Percentiles rank a stretch among this genome's conserved stretches.
These are phyloP conservation scores for Macroventuria anomochaeta DNA, from an alignment of 2,329 filamentous ascomycete genomes.

Conservation along the genomic window DNA sequence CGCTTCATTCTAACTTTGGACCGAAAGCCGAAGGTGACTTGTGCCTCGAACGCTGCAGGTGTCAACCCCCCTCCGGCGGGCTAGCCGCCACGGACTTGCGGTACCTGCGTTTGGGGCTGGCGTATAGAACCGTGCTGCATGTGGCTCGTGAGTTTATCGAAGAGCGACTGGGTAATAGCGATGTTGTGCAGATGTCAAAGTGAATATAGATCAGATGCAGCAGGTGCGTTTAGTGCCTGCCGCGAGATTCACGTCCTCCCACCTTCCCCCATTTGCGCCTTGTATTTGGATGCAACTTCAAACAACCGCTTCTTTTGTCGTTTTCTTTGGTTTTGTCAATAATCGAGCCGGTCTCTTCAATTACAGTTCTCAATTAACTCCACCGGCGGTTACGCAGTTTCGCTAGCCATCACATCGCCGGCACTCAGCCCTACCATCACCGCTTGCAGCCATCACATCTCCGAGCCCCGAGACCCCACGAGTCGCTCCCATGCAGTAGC, in stretches of 20 bases:
- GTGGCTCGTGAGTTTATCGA: constrained; percentile 35
- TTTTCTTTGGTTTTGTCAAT: constrained; percentile 24
- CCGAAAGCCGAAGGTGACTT: constrained; percentile 34
- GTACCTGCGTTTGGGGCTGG: constrained; percentile 46
- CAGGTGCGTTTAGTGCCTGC: constrained; percentile 31
- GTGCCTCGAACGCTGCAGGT: constrained; percentile 42
- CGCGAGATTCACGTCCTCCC: constrained; percentile 30
- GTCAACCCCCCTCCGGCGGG: constrained; percentile 35
- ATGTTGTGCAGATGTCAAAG: constrained; percentile 36
- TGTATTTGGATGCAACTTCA: constrained; percentile 10
- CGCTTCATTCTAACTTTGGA: constrained; percentile 38
- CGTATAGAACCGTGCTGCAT: constrained; percentile 38
- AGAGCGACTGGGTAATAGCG: constrained; percentile 25
- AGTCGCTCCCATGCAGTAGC: constrained; percentile 42
- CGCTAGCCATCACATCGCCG: constrained; percentile 21
- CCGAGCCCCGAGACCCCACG: constrained; percentile 21
- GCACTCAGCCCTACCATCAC: constrained; percentile 13
- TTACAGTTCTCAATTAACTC: constrained; percentile 20
- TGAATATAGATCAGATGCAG: constrained; percentile 43
- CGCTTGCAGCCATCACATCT: constrained; percentile 21
- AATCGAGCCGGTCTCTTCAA: constrained; percentile 43
- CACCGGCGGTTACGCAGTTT: constrained; percentile 23
- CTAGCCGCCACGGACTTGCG: constrained; percentile 42
- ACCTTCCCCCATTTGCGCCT: constrained; percentile 26
- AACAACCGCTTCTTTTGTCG: constrained; percentile 20